Percentiles rank a stretch among this genome's conserved stretches.
Evolutionary conservation across 352 stramenopile genomes (phyloP).

Genomic region (Pythium pectinolyticum): DNA sequence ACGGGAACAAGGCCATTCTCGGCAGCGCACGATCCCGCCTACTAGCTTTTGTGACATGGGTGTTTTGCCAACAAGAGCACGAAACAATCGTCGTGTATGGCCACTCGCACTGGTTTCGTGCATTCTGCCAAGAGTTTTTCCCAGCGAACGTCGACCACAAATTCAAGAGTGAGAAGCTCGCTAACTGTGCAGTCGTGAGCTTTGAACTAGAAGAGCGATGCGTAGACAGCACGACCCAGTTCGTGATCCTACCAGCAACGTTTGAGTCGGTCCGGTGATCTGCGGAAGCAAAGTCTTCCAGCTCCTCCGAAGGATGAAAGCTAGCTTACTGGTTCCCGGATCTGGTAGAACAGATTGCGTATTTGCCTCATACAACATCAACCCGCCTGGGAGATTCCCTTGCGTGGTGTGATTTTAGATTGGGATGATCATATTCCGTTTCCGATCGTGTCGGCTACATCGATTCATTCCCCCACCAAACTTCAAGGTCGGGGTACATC

Average conservation of each 20-base stretch:
- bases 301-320: too few relatives aligned
- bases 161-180: conserved; percentile 63
- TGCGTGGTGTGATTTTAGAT: too few relatives aligned
- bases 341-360: too few relatives aligned
- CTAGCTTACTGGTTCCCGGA: too few relatives aligned
- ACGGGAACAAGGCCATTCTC: conserved; percentile 79
- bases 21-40: conserved; percentile 61
- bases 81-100: conserved; percentile 79
- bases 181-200: conserved; percentile 75
- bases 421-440: too few relatives aligned
- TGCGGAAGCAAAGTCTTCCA: neutral
- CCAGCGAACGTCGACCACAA: conserved; percentile 38
- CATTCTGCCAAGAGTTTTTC: conserved; percentile 83
- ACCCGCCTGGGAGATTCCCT: too few relatives aligned
- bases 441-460: too few relatives aligned
- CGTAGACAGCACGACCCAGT: conserved; percentile 5
- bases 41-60: conserved; percentile 66
- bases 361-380: too few relatives aligned
- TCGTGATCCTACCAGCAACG: conserved; percentile 5
- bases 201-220: conserved; percentile 62
- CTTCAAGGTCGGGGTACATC: conserved; percentile 1
- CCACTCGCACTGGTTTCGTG: conserved; percentile 85
- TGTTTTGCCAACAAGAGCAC: conserved; percentile 45
- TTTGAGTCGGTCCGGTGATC: conserved; percentile 38
- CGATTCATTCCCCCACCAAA: neutral